Evolutionary conservation across 305 asterid genomes (phyloP), one percentile per base, ranked within the genome.

Genomic region (Ajuga reptans): DNA sequence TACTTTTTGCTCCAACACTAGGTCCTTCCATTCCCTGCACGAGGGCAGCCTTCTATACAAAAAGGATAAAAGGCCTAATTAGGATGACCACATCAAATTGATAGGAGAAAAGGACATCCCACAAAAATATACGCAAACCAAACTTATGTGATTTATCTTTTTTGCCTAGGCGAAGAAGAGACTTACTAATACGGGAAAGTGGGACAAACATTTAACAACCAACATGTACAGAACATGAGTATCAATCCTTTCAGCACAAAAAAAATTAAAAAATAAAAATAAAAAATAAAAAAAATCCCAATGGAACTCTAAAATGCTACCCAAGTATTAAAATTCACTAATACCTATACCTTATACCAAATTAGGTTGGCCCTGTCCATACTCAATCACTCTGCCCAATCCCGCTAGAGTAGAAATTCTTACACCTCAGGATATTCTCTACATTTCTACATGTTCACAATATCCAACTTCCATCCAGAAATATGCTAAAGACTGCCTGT

Each of bases 11-110:
- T 72, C 83, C 75, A 54, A 57, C 85, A 70, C 74, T 75, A 50
- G 91, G 63, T 61, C 89, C 95, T 74, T 91, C 95, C 77, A 75
- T 84, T 83, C 78, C 84, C 74, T 59, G 91, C 49, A 39, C 47
- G 15, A 46, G 16, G 41, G 83, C 73, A 60, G 42, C 75, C 77
- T 77, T 78, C 89, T 84, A 87, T 68, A 63, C 11, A 56, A 71
- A 69, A 59, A 43, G 55, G 77, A 37, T 50, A n/a, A 68, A 68
- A 34, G 39, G 61, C 27, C n/a, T 41, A 12, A 69, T 54, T 64
- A 58, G 60, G 63, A 55, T 33, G 42, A 36, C 52, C 12, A 31
- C 31, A 54, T 39, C 15, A 21, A 69, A 61, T 3, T 16, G 11
- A 53, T 5, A 63, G 29, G 50, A 50, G 41, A 36, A 47, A 58